Base-by-base conservation (phyloP, 139 green algal genomes). In the Volvox africanus region DNA sequence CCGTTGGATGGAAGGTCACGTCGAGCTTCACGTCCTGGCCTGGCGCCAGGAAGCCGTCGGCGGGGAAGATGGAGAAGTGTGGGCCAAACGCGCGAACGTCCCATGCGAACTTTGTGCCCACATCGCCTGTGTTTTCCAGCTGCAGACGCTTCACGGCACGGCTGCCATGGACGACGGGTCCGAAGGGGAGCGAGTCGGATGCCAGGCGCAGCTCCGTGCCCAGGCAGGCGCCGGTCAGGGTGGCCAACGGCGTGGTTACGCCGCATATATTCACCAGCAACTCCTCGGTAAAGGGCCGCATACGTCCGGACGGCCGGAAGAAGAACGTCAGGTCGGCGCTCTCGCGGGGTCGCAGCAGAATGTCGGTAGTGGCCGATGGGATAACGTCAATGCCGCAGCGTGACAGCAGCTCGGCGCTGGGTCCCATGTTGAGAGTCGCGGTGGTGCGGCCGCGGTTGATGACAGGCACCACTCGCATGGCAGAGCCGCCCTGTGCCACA, bases 11-110 rank as follows among this genome's bases (percentile, higher is more conserved):
- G 95, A 98, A 98, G 12, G 93, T 94, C 80, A 98, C 93, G 67
- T 98, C 96, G n/a, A 98, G 89, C 91, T 96, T 96, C n/a, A 96
- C 94, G 68, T 97, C 94, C 87, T 97, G 95, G 32, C 91, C 92
- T 16, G 95, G 93, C 28, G 92, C 93, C 69, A 98, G 83, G 92
- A 96, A 97, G 61, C 95, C 95, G 55, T 95, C 94, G 65, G 76
- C 88, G 35, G 96, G 97, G 76, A 89, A 93, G 90, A 98, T 95
- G 67, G 86, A 92, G 90, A 98, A 98, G 91, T 97, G 68, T 19
- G 86, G 85, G 26, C 76, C 89, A 37, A 97, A 73, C 20, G 85
- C 87, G 9, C 30, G 5, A 13, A 82, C 91, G 68, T 98, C 94
- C 94, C 95, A 97, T 19, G 16, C 65, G 79, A 96, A 98, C 77